Percentiles rank a stretch among this genome's conserved stretches.
phyloP scores from a whole-genome alignment of 257 asterid genomes.

The Rhazya stricta region DNA sequence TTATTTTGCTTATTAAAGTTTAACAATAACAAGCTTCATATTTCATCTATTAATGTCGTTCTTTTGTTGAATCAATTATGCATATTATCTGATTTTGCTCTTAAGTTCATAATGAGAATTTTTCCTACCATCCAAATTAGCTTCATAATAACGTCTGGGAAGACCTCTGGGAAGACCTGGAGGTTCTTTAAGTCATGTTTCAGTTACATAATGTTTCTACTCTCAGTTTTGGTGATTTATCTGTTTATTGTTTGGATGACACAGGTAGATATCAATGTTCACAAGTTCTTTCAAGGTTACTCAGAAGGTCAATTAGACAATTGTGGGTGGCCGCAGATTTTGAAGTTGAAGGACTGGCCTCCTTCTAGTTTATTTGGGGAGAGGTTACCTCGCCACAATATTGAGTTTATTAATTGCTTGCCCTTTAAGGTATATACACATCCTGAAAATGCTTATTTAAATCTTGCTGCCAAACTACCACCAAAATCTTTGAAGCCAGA shows the following conservation, averaged over 20 bases:
- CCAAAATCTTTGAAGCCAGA: slow-evolving; percentile 54
- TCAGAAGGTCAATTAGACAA: slow-evolving; percentile 30
- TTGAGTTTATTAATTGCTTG: slow-evolving; percentile 69
- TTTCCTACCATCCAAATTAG: neutral
- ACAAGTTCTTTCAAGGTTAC: slow-evolving; percentile 64
- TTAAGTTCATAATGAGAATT: neutral
- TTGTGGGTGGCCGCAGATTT: slow-evolving; percentile 59
- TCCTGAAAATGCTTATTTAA: slow-evolving; percentile 57
- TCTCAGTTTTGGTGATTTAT: neutral
- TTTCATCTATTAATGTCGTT: neutral
- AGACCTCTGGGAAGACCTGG: neutral
- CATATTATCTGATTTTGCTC: neutral
- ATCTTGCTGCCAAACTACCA: slow-evolving; percentile 69
- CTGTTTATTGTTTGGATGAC: neutral
- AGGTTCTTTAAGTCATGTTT: neutral
- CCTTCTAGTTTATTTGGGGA: slow-evolving; percentile 71
- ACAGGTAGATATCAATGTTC: slow-evolving; percentile 69
- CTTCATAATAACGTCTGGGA: neutral
- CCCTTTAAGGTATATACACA: slow-evolving; percentile 85
- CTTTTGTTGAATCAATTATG: neutral
- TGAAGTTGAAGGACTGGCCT: slow-evolving; percentile 94
- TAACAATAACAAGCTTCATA: neutral
- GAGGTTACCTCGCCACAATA: slow-evolving; percentile 76
- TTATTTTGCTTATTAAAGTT: neutral
- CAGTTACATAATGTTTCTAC: neutral